Base-by-base conservation (phyloP, 1,284 basidiomycete species). In the Stygiomarasmius scandens region DNA sequence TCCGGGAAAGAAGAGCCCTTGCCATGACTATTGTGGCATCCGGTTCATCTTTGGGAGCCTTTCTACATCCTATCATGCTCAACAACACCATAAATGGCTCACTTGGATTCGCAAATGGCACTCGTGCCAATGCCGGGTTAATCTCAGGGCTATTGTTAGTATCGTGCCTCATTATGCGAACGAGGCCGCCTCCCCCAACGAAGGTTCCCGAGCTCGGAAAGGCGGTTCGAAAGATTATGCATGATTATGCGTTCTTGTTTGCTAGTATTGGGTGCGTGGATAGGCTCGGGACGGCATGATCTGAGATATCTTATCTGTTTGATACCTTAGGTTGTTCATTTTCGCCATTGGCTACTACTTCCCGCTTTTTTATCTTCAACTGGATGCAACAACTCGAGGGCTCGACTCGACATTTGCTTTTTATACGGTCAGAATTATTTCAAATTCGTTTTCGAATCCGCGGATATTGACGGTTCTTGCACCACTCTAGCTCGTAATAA, bases 1-100 rank as follows among this genome's bases (percentile, higher is more conserved):
- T 71, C 62, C 50, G 56, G 12, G 62, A 55, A 22, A 66, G 64
- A 3, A 68, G 74, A 23, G 67, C 74, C 27, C 59, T 74, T 8
- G 74, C 73, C 2, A 72, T 76, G 68, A 71, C 71, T 6, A 69
- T 75, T 29, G 73, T 72, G 8, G 60, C 69, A 58, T 52, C 58
- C 4, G 58, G 58, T 24, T 55, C 54, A 8, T 59, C 58, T 10
- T 27, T 59, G 43, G 58, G 58, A 4, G 36, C 58, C 3, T 49
- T 59, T 29, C 22, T 59, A 4, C 58, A 59, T 2, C 58, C 58
- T 6, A 47, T 59, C 29, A 59, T 59, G 58, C 46, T 59, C 4
- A 59, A 59, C 34, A 69, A 70, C 57, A 64, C 69, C 9, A 65
- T 73, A 55, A 62, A 64, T 38, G 53, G 54, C 5, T 60, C 41